Percentiles rank a stretch among this genome's conserved stretches.
These are phyloP conservation scores for Sedum album DNA, from an alignment of 164 flowering plant species.

Conservation along the genomic window DNA sequence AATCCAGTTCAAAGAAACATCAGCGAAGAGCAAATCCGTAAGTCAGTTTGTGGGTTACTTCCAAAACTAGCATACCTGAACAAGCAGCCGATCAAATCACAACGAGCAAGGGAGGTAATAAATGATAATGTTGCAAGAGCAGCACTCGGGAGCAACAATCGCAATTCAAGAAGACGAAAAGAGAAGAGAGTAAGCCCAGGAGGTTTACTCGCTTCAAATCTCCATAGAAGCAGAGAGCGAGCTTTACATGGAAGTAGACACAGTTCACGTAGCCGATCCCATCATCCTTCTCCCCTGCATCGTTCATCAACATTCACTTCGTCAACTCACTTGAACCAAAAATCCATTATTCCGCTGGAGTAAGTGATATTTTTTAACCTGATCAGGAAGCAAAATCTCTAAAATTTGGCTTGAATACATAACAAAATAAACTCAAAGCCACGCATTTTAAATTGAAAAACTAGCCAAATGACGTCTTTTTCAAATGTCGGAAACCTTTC, in stretches of 20 bases:
- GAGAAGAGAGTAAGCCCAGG: conserved; percentile 23
- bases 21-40: conserved; percentile 72
- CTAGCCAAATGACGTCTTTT: not conserved
- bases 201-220: conserved; percentile 5
- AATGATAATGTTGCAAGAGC: conserved; percentile 62
- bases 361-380: not conserved
- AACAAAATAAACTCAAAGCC: not conserved
- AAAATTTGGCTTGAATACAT: not conserved
- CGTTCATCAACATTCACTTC: conserved; percentile 17
- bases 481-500: too few relatives aligned
- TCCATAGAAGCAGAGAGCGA: conserved; percentile 1
- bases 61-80: conserved; percentile 76
- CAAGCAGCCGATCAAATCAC: conserved; percentile 77
- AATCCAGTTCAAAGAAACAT: conserved; percentile 76
- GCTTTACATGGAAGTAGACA: conserved; percentile 31
- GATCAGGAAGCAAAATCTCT: not conserved
- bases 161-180: conserved; percentile 35
- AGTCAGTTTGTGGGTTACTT: conserved; percentile 58
- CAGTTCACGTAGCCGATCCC: conserved; percentile 26
- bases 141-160: conserved; percentile 43
- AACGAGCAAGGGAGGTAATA: conserved; percentile 58
- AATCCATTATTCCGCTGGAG: not conserved
- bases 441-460: not conserved
- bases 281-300: conserved; percentile 15
- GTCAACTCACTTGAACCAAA: conserved; percentile 9